A percentile compares a stretch with the other conserved stretches of the same genome.
Conservation (phyloP, 345 rosid species). For the Murraya paniculata region DNA sequence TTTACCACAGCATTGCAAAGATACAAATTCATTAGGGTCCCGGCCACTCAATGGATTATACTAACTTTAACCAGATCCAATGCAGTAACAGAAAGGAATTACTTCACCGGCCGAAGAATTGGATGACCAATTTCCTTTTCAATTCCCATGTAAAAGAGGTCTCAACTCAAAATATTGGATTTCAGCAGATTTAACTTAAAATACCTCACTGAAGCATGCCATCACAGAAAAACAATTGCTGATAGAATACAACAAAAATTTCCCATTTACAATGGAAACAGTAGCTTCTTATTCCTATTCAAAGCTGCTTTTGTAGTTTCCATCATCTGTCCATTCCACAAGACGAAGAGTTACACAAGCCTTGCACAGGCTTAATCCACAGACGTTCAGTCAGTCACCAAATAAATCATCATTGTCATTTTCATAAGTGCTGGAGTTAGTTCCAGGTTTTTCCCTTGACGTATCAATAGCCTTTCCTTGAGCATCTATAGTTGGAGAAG, state of each 20-base stretch:
- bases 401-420: slow-evolving; percentile 75
- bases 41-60: neutral
- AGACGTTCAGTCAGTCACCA: slow-evolving; percentile 55
- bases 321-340: slow-evolving; percentile 2
- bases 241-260: slow-evolving; percentile 35
- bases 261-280: slow-evolving; percentile 28
- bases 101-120: neutral
- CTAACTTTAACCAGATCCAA: neutral
- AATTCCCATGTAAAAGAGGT: neutral
- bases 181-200: neutral
- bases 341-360: neutral
- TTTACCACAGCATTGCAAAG: no score
- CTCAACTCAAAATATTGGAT: neutral
- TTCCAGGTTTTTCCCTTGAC: slow-evolving; percentile 25
- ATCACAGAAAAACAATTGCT: slow-evolving; percentile 17
- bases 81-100: neutral
- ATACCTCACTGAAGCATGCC: neutral
- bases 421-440: slow-evolving; percentile 20
- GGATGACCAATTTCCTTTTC: slow-evolving; percentile 1
- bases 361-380: slow-evolving; percentile 1
- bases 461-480: slow-evolving; percentile 21
- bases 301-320: slow-evolving; percentile 6
- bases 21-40: no score
- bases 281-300: slow-evolving; percentile 7
- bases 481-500: slow-evolving; percentile 31